Percentiles rank a stretch among this genome's conserved stretches.
Conservation (phyloP, 2,329 filamentous ascomycete genomes). For the Hansfordia pulvinata region DNA sequence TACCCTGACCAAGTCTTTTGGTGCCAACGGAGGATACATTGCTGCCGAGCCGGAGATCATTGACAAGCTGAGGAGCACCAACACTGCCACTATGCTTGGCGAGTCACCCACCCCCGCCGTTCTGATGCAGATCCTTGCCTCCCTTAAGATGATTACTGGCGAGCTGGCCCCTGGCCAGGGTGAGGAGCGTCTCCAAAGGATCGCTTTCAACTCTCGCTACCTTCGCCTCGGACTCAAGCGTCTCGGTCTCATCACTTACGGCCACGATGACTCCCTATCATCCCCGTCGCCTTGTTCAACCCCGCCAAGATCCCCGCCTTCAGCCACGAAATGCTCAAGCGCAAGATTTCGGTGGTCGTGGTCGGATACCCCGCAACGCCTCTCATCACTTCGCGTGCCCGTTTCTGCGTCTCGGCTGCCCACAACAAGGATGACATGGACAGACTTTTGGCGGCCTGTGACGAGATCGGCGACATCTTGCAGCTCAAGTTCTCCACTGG, state of each 20-base stretch:
- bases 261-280: constrained; percentile 97
- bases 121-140: constrained; percentile 78
- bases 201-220: constrained; percentile 97
- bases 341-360: constrained; percentile 94
- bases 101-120: constrained; percentile 82
- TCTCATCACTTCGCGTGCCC: constrained; percentile 82
- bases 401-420: constrained; percentile 89
- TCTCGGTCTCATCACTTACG: constrained; percentile 91
- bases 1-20: constrained; percentile 95
- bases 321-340: constrained; percentile 94
- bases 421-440: constrained; percentile 99
- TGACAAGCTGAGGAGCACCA: constrained; percentile 76
- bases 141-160: constrained; percentile 78
- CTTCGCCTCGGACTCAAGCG: constrained; percentile 95
- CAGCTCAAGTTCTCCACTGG: constrained; percentile 97
- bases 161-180: constrained; percentile 83
- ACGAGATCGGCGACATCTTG: constrained; percentile 81
- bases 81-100: constrained; percentile 75
- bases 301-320: constrained; percentile 99
- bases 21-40: constrained; percentile 93
- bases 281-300: constrained; percentile 88
- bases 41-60: constrained; percentile 82
- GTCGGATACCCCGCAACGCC: constrained; percentile 96
- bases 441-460: constrained; percentile 73
- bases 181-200: constrained; percentile 85